Evolutionary conservation across 2,329 filamentous ascomycete genomes (phyloP).

Genomic region (Cladosporium sp.): DNA sequence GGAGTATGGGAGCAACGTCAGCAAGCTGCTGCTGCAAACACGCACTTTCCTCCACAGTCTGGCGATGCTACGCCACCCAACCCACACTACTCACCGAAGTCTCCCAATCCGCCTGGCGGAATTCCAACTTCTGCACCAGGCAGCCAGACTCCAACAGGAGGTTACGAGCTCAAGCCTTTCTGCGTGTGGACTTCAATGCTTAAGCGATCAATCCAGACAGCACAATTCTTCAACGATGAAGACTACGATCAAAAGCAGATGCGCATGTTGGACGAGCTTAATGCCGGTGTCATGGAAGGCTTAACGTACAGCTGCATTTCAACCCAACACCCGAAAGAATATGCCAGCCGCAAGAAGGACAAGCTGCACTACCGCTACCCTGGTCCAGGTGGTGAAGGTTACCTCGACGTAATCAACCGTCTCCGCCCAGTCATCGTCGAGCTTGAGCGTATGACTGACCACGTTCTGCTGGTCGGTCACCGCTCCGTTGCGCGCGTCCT

Average conservation of each 20-base stretch:
- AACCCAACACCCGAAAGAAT: constrained; percentile 74
- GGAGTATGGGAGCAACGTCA: constrained; percentile 79
- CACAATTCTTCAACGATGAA: constrained; percentile 88
- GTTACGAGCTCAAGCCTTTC: constrained; percentile 69
- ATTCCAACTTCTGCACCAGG: constrained; percentile 10
- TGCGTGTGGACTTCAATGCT: constrained; percentile 99
- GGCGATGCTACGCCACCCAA: constrained; percentile 95
- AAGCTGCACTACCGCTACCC: constrained; percentile 97
- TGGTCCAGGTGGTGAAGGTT: constrained; percentile 90
- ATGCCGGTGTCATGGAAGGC: constrained; percentile 88
- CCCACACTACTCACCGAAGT: constrained; percentile 64
- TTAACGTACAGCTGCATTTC: constrained; percentile 92
- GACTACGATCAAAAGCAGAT: constrained; percentile 89
- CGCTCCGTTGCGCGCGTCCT: constrained; percentile 88
- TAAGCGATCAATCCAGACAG: constrained; percentile 80
- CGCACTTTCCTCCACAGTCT: constrained; percentile 81
- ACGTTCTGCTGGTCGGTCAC: constrained; percentile 87
- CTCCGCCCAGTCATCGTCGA: constrained; percentile 94
- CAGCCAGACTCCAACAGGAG: constrained; percentile 28
- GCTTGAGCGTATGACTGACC: constrained; percentile 94
- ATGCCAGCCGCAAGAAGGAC: constrained; percentile 70
- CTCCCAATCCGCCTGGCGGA: constrained; percentile 20
- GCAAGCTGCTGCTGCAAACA: constrained; percentile 68
- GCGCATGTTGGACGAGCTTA: constrained; percentile 75
- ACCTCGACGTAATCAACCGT: constrained; percentile 94